Evolutionary conservation across 768 basidiomycete species (phyloP), one percentile per base, ranked within the genome.

Genomic region (Tylopilus subfusipes): DNA sequence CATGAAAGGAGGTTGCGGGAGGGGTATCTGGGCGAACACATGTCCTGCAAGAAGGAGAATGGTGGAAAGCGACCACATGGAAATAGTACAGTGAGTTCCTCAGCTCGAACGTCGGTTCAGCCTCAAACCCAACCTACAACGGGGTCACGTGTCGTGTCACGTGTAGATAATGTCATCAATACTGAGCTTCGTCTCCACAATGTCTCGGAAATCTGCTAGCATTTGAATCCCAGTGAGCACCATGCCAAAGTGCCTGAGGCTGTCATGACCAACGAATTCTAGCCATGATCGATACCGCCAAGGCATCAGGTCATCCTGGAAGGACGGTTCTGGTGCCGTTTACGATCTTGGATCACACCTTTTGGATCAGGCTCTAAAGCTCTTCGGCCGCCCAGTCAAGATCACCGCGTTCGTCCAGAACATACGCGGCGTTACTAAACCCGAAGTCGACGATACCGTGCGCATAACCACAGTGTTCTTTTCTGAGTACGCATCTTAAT

Each of bases 271-370:
- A 31, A 48, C 53, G 12, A 42, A 43, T 29, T 33, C 2, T 50
- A 89, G 89, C 66, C 88, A 82, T 66, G 90, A 91, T 66, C 84
- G 91, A 39, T 91, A 82, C 73, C 82, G 87, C 31, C 76, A 77
- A 24, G 75, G 71, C 1, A 67, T 85, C 30, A 86, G 86, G 61
- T 81, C 84, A 13, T 81, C 83, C 0, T 96, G 92, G 93, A 93
- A 93, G 69, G 90, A 93, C 55, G 68, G 78, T 29, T 75, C 82
- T 1, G 88, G 90, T 5, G 75, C 81, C 25, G 81, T 84, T 3
- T 94, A 84, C 67, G 90, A 94, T 67, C 77, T 94, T 21, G 91
- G 88, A 5, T 73, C 86, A 9, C 90, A 94, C 68, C 76, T 92
- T 25, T 82, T 93, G 58, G 90, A 93, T 72, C 90, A 93, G 69